A percentile compares a stretch with the other conserved stretches of the same genome.
These are phyloP conservation scores for Yueomyces sp. DNA, from an alignment of 805 yeast genomes.

Conservation along the genomic window DNA sequence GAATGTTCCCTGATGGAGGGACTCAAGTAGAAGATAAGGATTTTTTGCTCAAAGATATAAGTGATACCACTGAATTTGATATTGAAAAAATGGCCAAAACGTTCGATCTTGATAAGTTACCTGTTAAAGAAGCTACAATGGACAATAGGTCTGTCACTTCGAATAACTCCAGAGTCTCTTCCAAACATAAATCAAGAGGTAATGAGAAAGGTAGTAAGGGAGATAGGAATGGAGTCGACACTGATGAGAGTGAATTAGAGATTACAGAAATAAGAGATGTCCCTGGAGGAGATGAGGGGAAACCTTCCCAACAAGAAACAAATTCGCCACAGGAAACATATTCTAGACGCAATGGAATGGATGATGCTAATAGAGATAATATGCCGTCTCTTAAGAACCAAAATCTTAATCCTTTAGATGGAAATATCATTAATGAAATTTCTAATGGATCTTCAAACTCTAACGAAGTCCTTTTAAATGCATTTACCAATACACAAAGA, in stretches of 20 bases:
- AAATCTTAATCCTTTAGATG: neutral
- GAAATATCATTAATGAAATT: neutral
- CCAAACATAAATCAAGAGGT: conserved; percentile 4
- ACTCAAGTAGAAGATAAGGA: neutral
- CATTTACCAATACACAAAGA: conserved; percentile 27
- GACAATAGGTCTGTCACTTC: neutral
- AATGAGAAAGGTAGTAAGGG: conserved; percentile 1
- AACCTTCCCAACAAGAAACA: neutral
- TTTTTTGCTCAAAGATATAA: neutral
- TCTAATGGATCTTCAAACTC: conserved; percentile 12
- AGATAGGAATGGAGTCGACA: neutral
- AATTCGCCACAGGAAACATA: too few species aligned
- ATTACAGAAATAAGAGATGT: conserved; percentile 29
- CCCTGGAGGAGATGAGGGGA: neutral
- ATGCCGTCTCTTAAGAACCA: neutral
- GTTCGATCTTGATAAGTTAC: too few species aligned
- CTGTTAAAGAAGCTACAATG: neutral
- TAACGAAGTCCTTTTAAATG: conserved; percentile 27
- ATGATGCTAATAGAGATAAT: neutral
- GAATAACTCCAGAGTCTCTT: neutral
- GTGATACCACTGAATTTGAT: neutral
- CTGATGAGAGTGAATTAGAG: conserved; percentile 25
- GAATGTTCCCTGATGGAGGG: neutral
- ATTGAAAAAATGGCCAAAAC: too few species aligned
- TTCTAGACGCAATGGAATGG: too few species aligned